These are phyloP conservation scores for Podosphaera leucotricha DNA, from an alignment of 2,329 filamentous ascomycete species.

Conservation along the genomic window DNA sequence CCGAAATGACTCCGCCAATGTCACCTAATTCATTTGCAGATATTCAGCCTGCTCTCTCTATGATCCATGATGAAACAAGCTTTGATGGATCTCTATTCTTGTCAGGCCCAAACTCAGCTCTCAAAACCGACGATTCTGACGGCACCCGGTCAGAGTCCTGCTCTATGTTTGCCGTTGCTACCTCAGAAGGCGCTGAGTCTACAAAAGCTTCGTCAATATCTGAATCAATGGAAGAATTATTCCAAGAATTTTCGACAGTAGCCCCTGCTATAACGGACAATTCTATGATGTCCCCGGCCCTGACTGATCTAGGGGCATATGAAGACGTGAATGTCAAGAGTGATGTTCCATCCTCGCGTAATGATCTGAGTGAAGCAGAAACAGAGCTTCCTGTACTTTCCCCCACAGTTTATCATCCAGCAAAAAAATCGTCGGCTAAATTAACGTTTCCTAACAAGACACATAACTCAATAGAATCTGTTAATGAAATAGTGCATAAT, in stretches of 20 bases:
- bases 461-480: neutral
- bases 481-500: neutral
- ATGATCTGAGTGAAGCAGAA: neutral
- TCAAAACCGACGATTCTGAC: slow-evolving; percentile 16
- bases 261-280: slow-evolving; percentile 3
- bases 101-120: slow-evolving; percentile 22
- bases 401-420: neutral
- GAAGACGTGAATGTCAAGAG: neutral
- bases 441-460: neutral
- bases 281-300: neutral
- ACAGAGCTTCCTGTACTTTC: neutral
- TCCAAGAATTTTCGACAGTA: slow-evolving; percentile 16
- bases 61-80: slow-evolving; percentile 15
- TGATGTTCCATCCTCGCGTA: neutral
- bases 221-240: slow-evolving; percentile 36
- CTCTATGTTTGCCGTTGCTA: slow-evolving; percentile 29
- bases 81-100: slow-evolving; percentile 29
- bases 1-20: neutral
- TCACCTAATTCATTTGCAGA: slow-evolving; percentile 6
- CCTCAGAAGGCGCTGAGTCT: slow-evolving; percentile 32
- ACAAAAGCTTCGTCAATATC: slow-evolving; percentile 41
- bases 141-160: slow-evolving; percentile 29
- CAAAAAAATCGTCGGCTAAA: neutral
- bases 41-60: slow-evolving; percentile 9
- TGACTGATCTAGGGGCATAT: slow-evolving; percentile 1